Base-by-base conservation (phyloP, 805 yeast species). In the Zygosaccharomyces rouxii region DNA sequence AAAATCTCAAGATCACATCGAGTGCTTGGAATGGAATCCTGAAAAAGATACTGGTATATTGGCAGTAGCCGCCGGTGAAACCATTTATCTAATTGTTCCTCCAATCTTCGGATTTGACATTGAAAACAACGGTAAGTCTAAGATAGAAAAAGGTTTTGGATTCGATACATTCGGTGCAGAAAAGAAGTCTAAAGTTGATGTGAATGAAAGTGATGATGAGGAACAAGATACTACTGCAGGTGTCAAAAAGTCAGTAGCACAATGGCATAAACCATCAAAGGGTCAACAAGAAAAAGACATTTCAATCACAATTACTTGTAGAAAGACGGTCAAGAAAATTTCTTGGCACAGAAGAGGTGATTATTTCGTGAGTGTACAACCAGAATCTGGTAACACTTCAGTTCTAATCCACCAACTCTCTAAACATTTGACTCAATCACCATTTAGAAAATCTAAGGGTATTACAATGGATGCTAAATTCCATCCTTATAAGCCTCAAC, bases 341-440 rank as follows among this genome's bases (percentile, higher is more conserved):
- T 79, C 96, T 56, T 94, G 99, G 99, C 99, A 94, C 69, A 78
- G 97, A 67, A 86, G 86, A 63, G 99, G 99, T 60, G 99, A 94
- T 72, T 94, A 94, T 66, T 87, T 94, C 59, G 96, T 92, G 55
- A 83, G 95, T 3, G 95, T 89, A n/a, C 83, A 96, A n/a, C 97
- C 98, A 45, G 94, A 88, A 45, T 85, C 89, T 44, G 88, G 86
- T 47, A 83, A 89, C 63, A 79, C 90, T 9, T 84, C 98, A 5
- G 96, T 94, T 35, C 75, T 94, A 52, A 89, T 94, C 55, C 99
- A 94, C 70, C 98, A 94, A 73, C 71, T 94, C 43, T 89, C 97
- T 3, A 89, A 89, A 69, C 98, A 94, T 71, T 77, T 85, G 51
- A 84, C 98, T 14, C 99, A 94, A 72, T 86, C 96, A 9, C 99